phyloP scores from a whole-genome alignment of 1,284 basidiomycete genomes.

The Cryptococcus amylolentus region DNA sequence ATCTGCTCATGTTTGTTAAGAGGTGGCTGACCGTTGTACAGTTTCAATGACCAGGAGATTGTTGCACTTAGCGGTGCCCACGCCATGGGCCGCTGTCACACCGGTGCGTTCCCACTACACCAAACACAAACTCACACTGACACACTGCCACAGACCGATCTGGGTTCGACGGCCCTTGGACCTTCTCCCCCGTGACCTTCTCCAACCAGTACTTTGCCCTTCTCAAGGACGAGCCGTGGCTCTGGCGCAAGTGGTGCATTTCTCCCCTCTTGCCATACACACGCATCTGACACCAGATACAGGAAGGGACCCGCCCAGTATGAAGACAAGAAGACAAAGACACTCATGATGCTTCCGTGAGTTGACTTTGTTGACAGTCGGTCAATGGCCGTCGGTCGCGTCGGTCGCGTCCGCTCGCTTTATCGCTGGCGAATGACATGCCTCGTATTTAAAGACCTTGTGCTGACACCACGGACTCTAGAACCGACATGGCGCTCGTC shows the following conservation, averaged over 20 bases:
- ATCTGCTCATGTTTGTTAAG: background rate
- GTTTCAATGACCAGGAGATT: conserved; percentile 94
- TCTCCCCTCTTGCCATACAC: background rate
- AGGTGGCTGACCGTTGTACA: conserved; percentile 21
- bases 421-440: background rate
- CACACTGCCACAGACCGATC: conserved; percentile 55
- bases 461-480: conserved; percentile 31
- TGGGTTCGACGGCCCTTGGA: conserved; percentile 75
- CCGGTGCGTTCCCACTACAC: conserved; percentile 51
- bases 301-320: conserved; percentile 92
- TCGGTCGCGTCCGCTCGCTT: background rate
- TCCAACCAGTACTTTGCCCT: conserved; percentile 86
- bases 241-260: conserved; percentile 54
- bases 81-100: conserved; percentile 90
- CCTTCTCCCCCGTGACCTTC: conserved; percentile 54
- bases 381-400: background rate
- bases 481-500: conserved; percentile 71
- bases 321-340: conserved; percentile 82
- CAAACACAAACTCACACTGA: background rate
- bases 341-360: conserved; percentile 93
- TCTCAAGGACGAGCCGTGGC: conserved; percentile 76
- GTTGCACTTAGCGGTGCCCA: conserved; percentile 93
- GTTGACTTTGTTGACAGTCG: conserved; percentile 25
- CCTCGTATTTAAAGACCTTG: background rate
- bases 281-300: conserved; percentile 2